Base-by-base conservation (phyloP, 2,329 filamentous ascomycete species). In the Pseudogymnoascus destructans region DNA sequence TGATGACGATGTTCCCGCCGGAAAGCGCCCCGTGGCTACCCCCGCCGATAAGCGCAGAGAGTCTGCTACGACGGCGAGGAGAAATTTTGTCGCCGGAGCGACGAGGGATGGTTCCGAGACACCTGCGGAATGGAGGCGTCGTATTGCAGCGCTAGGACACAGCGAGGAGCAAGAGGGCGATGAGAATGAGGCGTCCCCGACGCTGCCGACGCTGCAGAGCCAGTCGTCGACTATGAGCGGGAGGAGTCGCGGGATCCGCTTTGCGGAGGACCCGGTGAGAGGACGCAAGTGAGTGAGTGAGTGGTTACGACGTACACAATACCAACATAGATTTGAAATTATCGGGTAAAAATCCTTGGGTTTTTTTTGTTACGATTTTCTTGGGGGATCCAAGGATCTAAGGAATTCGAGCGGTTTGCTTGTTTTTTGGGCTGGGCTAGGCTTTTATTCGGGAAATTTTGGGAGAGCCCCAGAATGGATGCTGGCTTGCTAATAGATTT, bases 61-160 rank as follows among this genome's bases (percentile, higher is more conserved):
- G 33, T 55, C 21, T 58, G n/a, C 19, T 2, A 25, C 38, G 11
- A 57, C 15, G 49, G 27, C 15, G 21, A 52, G 32, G 13, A 57
- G 54, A 3, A 58, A 13, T 3, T 10, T 13, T 11, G 42, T 33
- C n/a, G 21, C 21, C 5, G 60, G 60, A 2, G 58, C 65, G 36
- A 59, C 62, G 55, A 38, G 62, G 25, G 73, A 76, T n/a, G 74
- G 74, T 32, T 75, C 73, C 32, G 87, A 91, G 71, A 90, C 86
- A 0, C 84, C 86, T 0, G 87, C 87, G 0, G 88, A 92, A 70
- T 77, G 85, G 59, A 78, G 86, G 38, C 76, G 88, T 57, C 79
- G 88, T 64, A 82, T 89, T 65, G 86, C 86, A 1, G 88, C 87
- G 1, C 73, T 92, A 1, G 86, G 87, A 8, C 74, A 86, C 61